Percentiles rank a stretch among this genome's conserved stretches.
These are phyloP conservation scores for Ottelia alismoides DNA, from an alignment of 106 monocot species.

Conservation along the genomic window DNA sequence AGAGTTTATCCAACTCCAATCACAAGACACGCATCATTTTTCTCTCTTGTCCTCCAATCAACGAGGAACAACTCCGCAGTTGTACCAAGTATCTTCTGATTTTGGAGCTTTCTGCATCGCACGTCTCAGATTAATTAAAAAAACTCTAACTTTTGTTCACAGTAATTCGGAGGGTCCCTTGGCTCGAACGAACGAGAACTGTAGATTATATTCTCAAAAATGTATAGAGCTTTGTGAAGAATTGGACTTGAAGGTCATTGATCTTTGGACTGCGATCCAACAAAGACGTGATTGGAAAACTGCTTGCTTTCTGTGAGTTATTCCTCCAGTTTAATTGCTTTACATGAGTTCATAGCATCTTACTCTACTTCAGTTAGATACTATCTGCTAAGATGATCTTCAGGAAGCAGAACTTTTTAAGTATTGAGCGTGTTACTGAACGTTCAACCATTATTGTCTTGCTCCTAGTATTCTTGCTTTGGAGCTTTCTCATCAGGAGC, in stretches of 20 bases:
- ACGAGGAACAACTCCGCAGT: constrained; percentile 37
- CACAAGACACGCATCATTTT: constrained; percentile 52
- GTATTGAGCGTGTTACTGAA: not conserved
- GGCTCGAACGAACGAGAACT: constrained; percentile 47
- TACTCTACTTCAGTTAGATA: too few species aligned
- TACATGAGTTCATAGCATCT: not conserved
- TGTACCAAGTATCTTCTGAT: constrained; percentile 16
- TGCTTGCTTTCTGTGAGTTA: constrained; percentile 60
- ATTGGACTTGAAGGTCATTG: too few species aligned
- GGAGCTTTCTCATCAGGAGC: too few species aligned
- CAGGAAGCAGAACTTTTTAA: too few species aligned
- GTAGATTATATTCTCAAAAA: constrained; percentile 49
- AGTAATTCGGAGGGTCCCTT: constrained; percentile 22
- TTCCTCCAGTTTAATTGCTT: too few species aligned
- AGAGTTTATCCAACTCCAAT: constrained; percentile 38
- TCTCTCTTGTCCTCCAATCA: constrained; percentile 62
- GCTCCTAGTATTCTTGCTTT: not conserved
- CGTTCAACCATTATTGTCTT: not conserved
- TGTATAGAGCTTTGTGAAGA: constrained; percentile 60
- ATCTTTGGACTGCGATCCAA: constrained; percentile 54
- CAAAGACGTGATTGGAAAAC: constrained; percentile 45
- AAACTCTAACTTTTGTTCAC: too few species aligned
- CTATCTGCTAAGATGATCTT: too few species aligned
- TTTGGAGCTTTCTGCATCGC: too few species aligned
- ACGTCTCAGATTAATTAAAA: too few species aligned